A percentile compares a stretch with the other conserved stretches of the same genome.
These are phyloP conservation scores for Bondarzewia mesenterica DNA, from an alignment of 1,284 basidiomycete species.

Conservation along the genomic window DNA sequence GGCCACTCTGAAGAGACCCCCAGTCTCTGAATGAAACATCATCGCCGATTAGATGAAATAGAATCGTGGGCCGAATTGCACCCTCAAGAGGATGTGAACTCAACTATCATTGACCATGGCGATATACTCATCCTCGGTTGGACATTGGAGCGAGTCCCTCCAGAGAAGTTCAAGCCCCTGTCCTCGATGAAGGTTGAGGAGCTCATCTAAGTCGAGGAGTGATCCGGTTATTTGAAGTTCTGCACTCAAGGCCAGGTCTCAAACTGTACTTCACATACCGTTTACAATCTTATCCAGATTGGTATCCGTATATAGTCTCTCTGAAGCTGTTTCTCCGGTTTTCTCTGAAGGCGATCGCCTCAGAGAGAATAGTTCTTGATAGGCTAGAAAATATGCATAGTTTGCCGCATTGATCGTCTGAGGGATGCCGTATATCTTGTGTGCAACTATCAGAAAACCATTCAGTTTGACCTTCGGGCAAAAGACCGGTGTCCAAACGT, in stretches of 20 bases:
- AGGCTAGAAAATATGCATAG: conserved; percentile 92
- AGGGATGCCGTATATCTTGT: conserved; percentile 93
- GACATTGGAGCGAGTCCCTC: conserved; percentile 88
- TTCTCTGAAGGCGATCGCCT: conserved; percentile 25
- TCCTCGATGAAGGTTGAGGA: conserved; percentile 88
- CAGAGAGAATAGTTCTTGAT: conserved; percentile 67
- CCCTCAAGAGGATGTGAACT: conserved; percentile 29
- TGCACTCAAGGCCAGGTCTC: background rate
- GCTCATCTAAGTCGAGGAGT: conserved; percentile 69
- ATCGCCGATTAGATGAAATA: conserved; percentile 1
- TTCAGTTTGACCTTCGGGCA: background rate
- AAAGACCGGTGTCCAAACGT: conserved; percentile 13
- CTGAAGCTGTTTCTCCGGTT: conserved; percentile 8
- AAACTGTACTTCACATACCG: conserved; percentile 26
- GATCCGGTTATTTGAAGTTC: no score
- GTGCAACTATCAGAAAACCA: conserved; percentile 54
- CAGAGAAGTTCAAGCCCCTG: conserved; percentile 95
- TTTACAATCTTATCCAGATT: conserved; percentile 68
- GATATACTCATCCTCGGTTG: conserved; percentile 92
- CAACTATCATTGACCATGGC: conserved; percentile 94
- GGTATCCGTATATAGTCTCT: conserved; percentile 25
- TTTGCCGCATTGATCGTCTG: conserved; percentile 98
- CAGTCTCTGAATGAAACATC: conserved; percentile 65
- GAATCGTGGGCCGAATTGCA: background rate
- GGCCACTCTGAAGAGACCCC: conserved; percentile 87